phyloP scores from a whole-genome alignment of 768 basidiomycete species.

The Basidioascus undulatus region DNA sequence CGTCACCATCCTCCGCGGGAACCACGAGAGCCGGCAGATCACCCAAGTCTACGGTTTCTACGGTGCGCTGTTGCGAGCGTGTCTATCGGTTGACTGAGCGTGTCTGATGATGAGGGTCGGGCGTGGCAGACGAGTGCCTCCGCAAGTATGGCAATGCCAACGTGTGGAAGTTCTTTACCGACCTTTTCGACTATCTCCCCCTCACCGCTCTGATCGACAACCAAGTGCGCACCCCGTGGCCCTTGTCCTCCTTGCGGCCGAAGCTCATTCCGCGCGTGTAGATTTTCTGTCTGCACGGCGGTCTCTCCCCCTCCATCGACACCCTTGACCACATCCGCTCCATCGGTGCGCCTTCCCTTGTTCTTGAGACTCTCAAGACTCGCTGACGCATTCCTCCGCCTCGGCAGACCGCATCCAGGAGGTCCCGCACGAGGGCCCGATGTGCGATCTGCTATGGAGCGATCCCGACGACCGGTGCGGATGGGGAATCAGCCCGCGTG shows the following conservation, averaged over 20 bases:
- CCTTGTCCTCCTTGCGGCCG: not conserved
- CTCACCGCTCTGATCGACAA: conserved; percentile 95
- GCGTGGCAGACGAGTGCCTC: conserved; percentile 95
- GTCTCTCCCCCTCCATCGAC: conserved; percentile 94
- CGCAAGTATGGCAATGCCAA: conserved; percentile 99
- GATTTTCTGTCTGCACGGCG: conserved; percentile 98
- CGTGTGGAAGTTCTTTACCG: conserved; percentile 98
- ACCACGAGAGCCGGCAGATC: conserved; percentile 98
- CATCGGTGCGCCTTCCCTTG: too few species aligned
- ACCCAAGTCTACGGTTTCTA: conserved; percentile 99
- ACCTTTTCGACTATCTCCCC: conserved; percentile 92
- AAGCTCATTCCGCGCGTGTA: conserved; percentile 17
- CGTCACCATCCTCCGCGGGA: conserved; percentile 90
- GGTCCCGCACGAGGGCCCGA: conserved; percentile 97
- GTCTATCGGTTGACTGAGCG: too few species aligned
- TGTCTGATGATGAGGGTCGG: too few species aligned
- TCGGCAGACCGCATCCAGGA: conserved; percentile 98
- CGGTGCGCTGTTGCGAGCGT: too few species aligned
- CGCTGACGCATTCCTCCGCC: too few species aligned
- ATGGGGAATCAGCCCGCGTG: conserved; percentile 97
- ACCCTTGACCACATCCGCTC: conserved; percentile 97
- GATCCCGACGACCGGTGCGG: conserved; percentile 98
- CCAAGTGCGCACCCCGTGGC: conserved; percentile 41
- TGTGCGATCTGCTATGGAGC: conserved; percentile 99
- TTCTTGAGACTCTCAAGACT: too few species aligned